Base-by-base conservation (phyloP, 1,284 basidiomycete genomes). In the Stereum hirsutum region DNA sequence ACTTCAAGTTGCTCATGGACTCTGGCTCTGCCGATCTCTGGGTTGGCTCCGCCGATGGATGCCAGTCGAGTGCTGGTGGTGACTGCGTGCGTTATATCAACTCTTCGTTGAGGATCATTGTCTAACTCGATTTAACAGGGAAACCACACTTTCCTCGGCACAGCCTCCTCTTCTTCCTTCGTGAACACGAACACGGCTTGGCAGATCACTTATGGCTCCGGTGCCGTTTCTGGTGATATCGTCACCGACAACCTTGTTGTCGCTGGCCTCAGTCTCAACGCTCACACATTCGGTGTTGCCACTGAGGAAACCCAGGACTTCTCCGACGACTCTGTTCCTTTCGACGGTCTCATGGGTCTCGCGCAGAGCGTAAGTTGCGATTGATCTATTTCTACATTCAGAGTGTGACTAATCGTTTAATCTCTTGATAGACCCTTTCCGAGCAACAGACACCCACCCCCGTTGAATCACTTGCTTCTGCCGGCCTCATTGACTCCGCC, bases 21-120 rank as follows among this genome's bases (percentile, higher is more conserved):
- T 86, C 85, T 21, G 91, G 90, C 26, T 89, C 82, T 6, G 81
- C 87, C 12, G 90, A 94, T 59, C 69, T 89, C 31, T 94, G 90
- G 88, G 78, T 87, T 15, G 79, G 78, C 37, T 32, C 31, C 8
- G 65, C 69, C 6, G 75, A 81, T 54, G 59, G 60, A 34, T 86
- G 81, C 57, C 54, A 60, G 45, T 71, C 62, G n/a, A 39, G 52
- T 32, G 51, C 40, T n/a, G 75, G 72, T 25, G 69, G 66, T 30
- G 68, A 59, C 49, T 79, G 78, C 54, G 76, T 77, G 57, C 53
- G 72, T 46, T 24, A 15, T 17, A 15, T 42, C 26, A 37, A 5
- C 11, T 19, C 21, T 17, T 23, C 17, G 25, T 12, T 27, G 25
- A 25, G 25, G 11, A 11, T 6, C 7, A 33, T 44, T 14, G 27